Base-by-base conservation (phyloP, 208 protist species). In the Wallacemonas collosoma region DNA sequence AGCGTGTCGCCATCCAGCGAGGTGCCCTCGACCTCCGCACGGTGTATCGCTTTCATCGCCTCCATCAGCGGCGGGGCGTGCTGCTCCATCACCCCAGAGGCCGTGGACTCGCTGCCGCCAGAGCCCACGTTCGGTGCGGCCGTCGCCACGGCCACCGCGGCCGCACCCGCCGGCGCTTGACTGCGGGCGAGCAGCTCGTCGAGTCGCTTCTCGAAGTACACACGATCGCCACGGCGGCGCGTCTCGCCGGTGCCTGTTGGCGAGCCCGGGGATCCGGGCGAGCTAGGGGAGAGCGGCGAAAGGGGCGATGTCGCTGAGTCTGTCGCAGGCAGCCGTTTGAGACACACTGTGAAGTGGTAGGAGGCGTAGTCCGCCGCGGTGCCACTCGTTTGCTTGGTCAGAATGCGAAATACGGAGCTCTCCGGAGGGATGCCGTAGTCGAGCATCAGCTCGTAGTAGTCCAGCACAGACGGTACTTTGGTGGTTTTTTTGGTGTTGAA, bases 381-480 rank as follows among this genome's bases (percentile, higher is more conserved):
- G 12, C 84, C 80, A 8, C 63, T 79, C 47, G 86, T 87, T 77
- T 94, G 82, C 75, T 91, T 93, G 80, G 86, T 91, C 58, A 96
- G 67, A 50, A 96, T 90, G 38, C 92, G 89, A 63, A 93, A 85
- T 14, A 83, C 83, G 5, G 88, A 93, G 68, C 76, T 76, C 71
- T 93, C 85, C 6, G 92, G 92, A 6, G 76, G 60, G 63, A 96
- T 94, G 71, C 88, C 84, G 75, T 91, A 93, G 80, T 95, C 90
- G 3, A 96, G 77, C 92, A 96, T 96, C 40, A 91, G 73, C 54
- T 93, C 85, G 64, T 96, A 96, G 69, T 94, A 94, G 54, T 94
- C 88, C 40, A 96, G 58, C 15, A 92, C 79, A 14, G 72, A 73
- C 72, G 77, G 83, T 12, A 75, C 72, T 26, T 69, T 73, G 45